Evolutionary conservation across 495 filamentous ascomycete species (phyloP).

Genomic region (Penicillium mononematosum): DNA sequence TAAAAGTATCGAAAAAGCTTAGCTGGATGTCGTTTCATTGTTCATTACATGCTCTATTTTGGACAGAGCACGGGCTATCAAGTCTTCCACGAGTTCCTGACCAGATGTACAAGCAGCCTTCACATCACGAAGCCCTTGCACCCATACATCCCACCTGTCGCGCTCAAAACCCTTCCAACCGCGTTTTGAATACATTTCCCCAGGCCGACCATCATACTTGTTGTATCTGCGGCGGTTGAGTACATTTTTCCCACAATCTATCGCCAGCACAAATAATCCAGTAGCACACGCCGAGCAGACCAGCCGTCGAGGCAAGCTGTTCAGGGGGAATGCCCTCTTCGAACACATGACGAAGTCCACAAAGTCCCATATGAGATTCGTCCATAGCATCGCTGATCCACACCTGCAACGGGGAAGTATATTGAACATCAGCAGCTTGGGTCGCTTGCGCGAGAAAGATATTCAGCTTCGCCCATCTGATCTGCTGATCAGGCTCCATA

Average conservation of each 20-base stretch:
- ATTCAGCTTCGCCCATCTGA: constrained; percentile 2
- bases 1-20: neutral
- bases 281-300: constrained; percentile 5
- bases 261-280: constrained; percentile 6
- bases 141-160: constrained; percentile 6
- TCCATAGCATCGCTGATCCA: constrained; percentile 6
- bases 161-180: constrained; percentile 5
- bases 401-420: neutral
- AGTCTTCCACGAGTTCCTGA: neutral
- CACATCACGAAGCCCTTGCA: constrained; percentile 1
- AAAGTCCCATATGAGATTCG: neutral
- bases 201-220: constrained; percentile 6
- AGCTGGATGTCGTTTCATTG: neutral
- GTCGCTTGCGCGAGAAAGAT: constrained; percentile 4
- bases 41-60: neutral
- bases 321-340: neutral
- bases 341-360: constrained; percentile 1
- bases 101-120: neutral
- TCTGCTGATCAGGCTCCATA: constrained; percentile 3
- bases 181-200: neutral
- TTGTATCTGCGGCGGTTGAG: constrained; percentile 4
- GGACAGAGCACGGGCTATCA: neutral
- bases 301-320: neutral
- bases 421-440: constrained; percentile 1
- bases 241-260: constrained; percentile 8